These are phyloP conservation scores for Aspergillus neotritici DNA, from an alignment of 2,329 filamentous ascomycete genomes.

Conservation along the genomic window DNA sequence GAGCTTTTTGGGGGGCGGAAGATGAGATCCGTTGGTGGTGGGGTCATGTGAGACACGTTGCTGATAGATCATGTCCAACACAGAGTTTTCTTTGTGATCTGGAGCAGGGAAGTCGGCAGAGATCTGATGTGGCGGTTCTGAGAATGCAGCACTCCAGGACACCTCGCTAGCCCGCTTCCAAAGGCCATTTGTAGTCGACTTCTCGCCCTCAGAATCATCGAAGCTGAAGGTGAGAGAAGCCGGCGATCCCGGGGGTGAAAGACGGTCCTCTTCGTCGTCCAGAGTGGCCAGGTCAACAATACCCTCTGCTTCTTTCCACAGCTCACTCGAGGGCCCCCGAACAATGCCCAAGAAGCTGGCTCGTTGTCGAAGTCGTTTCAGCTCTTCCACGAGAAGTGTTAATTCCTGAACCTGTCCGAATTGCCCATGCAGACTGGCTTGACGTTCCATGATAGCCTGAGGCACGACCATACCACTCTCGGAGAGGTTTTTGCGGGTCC, in stretches of 20 bases:
- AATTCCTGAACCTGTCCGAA: conserved; percentile 60
- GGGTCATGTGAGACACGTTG: conserved; percentile 35
- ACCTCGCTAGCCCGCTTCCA: conserved; percentile 29
- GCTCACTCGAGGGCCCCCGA: conserved; percentile 47
- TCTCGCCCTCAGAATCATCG: conserved; percentile 52
- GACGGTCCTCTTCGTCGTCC: conserved; percentile 53
- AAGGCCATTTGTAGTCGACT: conserved; percentile 27
- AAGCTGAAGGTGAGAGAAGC: conserved; percentile 55
- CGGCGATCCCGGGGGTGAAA: conserved; percentile 48
- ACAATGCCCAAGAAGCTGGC: conserved; percentile 51
- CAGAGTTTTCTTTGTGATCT: conserved; percentile 52
- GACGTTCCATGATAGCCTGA: conserved; percentile 57
- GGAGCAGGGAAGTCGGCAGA: conserved; percentile 33
- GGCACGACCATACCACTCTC: conserved; percentile 48
- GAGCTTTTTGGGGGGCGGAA: conserved; percentile 47
- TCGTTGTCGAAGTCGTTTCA: conserved; percentile 56
- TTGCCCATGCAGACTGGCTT: conserved; percentile 60
- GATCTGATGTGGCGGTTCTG: conserved; percentile 22
- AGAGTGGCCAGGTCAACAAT: conserved; percentile 63
- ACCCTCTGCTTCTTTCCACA: conserved; percentile 61
- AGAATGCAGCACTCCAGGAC: conserved; percentile 26
- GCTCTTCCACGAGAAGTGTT: conserved; percentile 59
- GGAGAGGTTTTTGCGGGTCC: conserved; percentile 17
- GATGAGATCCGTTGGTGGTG: conserved; percentile 18
- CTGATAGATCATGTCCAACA: conserved; percentile 56